phyloP scores from a whole-genome alignment of 23 red algal species.

The Agarophyton chilense region DNA sequence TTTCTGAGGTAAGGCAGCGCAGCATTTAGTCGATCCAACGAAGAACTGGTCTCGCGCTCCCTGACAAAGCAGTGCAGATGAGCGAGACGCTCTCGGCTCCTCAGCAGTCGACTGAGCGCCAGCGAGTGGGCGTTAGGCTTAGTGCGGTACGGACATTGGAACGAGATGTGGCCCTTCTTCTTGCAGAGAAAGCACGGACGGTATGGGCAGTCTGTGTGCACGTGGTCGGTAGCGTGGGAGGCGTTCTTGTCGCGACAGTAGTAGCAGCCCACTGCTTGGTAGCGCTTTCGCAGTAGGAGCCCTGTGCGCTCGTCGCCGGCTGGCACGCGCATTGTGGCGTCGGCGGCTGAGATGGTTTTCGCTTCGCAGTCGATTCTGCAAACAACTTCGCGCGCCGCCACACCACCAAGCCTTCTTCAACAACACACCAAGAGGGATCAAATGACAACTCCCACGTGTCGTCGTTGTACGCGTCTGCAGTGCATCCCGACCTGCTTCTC shows the following conservation, averaged over 20 bases:
- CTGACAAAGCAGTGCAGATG: conserved; percentile 13
- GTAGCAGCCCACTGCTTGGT: conserved; percentile 39
- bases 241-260: conserved; percentile 45
- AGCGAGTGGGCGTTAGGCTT: conserved; percentile 23
- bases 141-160: conserved; percentile 64
- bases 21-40: not conserved
- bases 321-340: not conserved
- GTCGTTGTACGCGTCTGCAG: not conserved
- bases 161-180: conserved; percentile 49
- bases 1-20: conserved; percentile 13
- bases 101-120: not conserved
- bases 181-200: conserved; percentile 84
- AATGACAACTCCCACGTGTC: no score
- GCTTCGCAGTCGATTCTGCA: not conserved
- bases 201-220: conserved; percentile 60
- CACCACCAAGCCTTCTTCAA: no score
- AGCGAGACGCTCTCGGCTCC: not conserved
- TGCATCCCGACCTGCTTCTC: not conserved
- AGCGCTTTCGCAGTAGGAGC: conserved; percentile 44
- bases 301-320: conserved; percentile 24
- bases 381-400: no score
- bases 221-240: conserved; percentile 21
- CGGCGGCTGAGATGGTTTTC: no score
- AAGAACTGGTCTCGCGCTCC: conserved; percentile 36
- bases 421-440: no score